Conservation (phyloP, 2,329 filamentous ascomycete genomes). For the Trichoderma sp. region DNA sequence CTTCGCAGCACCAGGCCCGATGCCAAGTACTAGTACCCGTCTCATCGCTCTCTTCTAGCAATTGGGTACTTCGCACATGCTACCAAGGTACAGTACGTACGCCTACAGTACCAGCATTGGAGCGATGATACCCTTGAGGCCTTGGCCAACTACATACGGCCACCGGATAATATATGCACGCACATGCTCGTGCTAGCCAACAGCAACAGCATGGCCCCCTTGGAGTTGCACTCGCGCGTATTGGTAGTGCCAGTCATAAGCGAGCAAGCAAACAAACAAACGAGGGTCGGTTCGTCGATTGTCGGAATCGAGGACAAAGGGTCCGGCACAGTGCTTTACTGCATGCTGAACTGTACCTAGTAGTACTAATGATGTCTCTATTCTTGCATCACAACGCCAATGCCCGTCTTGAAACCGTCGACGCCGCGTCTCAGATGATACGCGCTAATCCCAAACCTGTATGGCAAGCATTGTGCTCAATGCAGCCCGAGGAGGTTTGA, state of each 20-base stretch:
- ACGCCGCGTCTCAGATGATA: background rate
- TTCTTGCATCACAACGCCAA: background rate
- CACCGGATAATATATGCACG: background rate
- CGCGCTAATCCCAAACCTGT: background rate
- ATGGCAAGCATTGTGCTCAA: background rate
- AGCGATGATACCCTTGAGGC: constrained; percentile 9
- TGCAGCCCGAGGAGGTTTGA: background rate
- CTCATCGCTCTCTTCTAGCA: background rate
- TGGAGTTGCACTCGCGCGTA: constrained; percentile 1
- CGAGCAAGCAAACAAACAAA: constrained; percentile 5
- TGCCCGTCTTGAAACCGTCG: constrained; percentile 6
- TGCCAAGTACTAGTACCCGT: background rate
- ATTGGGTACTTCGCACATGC: too few species aligned
- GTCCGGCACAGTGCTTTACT: background rate
- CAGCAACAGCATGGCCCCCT: constrained; percentile 1
- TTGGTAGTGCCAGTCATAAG: background rate
- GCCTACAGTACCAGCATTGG: background rate
- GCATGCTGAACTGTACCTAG: too few species aligned
- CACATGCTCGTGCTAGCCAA: background rate
- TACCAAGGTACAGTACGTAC: too few species aligned
- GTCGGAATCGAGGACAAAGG: background rate
- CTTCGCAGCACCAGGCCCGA: background rate
- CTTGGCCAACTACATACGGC: background rate
- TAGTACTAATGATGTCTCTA: background rate
- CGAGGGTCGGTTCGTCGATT: background rate